These are phyloP conservation scores for Puya raimondii DNA, from an alignment of 176 grass and related monocot genomes.

Conservation along the genomic window DNA sequence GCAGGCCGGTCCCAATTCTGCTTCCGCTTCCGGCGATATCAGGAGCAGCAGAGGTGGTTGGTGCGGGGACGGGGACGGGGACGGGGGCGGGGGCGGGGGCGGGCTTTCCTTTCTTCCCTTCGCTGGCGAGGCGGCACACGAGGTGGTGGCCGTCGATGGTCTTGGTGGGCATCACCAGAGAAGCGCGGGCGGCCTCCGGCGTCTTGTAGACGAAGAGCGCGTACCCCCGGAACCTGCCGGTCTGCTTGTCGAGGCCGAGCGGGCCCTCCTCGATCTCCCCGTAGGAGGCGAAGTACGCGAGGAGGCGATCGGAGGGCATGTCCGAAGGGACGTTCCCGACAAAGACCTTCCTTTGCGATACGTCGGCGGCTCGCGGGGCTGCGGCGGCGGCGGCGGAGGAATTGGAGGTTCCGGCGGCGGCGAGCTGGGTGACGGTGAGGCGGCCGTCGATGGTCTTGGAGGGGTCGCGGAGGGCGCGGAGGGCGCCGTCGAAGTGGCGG, in stretches of 20 bases:
- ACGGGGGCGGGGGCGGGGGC: background rate
- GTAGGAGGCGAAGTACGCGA: conserved; percentile 56
- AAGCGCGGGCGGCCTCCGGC: conserved; percentile 59
- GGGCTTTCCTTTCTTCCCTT: conserved; percentile 86
- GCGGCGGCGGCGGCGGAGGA: conserved; percentile 6
- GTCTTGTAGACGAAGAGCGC: conserved; percentile 97
- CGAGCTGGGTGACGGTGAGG: conserved; percentile 83
- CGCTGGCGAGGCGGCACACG: conserved; percentile 77
- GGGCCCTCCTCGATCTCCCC: conserved; percentile 98
- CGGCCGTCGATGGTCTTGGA: conserved; percentile 96
- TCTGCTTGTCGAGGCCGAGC: conserved; percentile 84
- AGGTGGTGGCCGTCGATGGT: conserved; percentile 79
- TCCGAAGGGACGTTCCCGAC: conserved; percentile 83
- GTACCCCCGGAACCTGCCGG: conserved; percentile 80
- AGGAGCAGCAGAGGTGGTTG: too few relatives aligned
- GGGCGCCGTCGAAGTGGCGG: conserved; percentile 71
- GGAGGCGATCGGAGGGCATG: conserved; percentile 75
- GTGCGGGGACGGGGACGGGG: too few relatives aligned
- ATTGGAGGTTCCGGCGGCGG: conserved; percentile 52
- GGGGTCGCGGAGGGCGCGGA: conserved; percentile 81
- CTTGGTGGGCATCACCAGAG: conserved; percentile 64
- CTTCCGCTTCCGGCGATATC: too few relatives aligned
- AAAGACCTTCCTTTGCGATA: conserved; percentile 85
- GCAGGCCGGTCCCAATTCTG: too few relatives aligned
- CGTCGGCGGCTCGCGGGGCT: conserved; percentile 17